Evolutionary conservation across 805 yeast genomes (phyloP).

Genomic region (Candida mattraensis): DNA sequence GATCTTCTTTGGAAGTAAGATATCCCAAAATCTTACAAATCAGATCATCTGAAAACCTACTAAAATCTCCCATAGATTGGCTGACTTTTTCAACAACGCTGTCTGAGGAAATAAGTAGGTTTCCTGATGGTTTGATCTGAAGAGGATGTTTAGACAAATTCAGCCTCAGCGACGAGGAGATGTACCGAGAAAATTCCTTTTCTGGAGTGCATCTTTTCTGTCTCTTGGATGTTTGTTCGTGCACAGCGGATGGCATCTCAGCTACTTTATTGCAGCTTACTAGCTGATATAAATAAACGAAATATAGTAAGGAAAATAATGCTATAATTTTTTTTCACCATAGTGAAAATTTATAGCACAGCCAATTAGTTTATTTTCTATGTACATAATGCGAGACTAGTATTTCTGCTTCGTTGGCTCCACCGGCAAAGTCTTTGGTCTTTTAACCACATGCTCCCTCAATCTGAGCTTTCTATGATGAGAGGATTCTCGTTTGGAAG

Average conservation of each 20-base stretch:
- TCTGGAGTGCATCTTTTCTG: slow-evolving; percentile 2
- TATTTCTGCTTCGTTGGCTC: slow-evolving; percentile 30
- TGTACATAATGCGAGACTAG: slow-evolving; percentile 3
- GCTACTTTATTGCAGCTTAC: too few relatives aligned
- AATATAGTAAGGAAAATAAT: too few relatives aligned
- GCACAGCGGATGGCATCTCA: slow-evolving; percentile 1
- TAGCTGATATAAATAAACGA: too few relatives aligned
- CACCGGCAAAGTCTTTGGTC: slow-evolving; percentile 57
- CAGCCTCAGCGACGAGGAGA: slow-evolving; percentile 23
- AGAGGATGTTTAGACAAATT: slow-evolving; percentile 58
- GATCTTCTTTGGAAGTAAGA: slow-evolving; percentile 46
- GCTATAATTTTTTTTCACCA: too few relatives aligned
- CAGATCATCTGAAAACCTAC: slow-evolving; percentile 60
- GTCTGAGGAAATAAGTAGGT: slow-evolving; percentile 34
- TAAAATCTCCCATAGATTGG: slow-evolving; percentile 53
- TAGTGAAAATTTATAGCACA: too few relatives aligned
- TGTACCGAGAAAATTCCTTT: slow-evolving; percentile 2
- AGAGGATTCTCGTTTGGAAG: slow-evolving; percentile 59
- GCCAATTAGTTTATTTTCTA: too few relatives aligned
- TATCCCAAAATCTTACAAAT: slow-evolving; percentile 51
- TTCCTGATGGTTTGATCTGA: slow-evolving; percentile 76
- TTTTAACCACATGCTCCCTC: slow-evolving; percentile 54
- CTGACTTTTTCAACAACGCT: slow-evolving; percentile 20
- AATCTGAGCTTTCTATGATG: slow-evolving; percentile 48
- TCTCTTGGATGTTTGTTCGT: background rate